Base-by-base conservation (phyloP, 2,329 filamentous ascomycete species). In the Lachnellula subtilissima region DNA sequence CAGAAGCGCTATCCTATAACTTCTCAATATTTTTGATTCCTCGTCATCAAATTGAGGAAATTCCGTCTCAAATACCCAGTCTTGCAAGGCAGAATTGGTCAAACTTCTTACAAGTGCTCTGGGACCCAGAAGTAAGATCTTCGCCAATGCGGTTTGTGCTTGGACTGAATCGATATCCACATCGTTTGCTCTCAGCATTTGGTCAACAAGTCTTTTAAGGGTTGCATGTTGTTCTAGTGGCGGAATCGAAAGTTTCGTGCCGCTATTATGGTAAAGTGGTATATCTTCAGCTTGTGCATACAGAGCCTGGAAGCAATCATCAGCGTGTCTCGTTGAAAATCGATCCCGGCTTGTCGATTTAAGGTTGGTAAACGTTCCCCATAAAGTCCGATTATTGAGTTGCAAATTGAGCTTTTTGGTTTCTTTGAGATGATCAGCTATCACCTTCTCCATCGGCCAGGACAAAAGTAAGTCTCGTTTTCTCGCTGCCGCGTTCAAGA, bases 51-150 rank as follows among this genome's bases (percentile, higher is more conserved):
- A 23, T 25, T 15, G 7, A 12, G 59, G 59, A 36, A 53, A 61
- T 7, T 52, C 53, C 2, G 52, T 53, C 14, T 57, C 54, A 28
- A 55, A 61, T 5, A 59, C 59, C 54, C 57, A 59, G 8, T 36
- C 39, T 32, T 28, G 45, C 15, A 61, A 19, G 2, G 49, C 52
- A 47, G 52, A 43, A 19, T 39, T 22, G 28, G 45, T 51, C 17
- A 60, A 40, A 5, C 54, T 43, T 14, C 49, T 23, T 4, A 59
- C 2, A 5, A 45, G 4, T 22, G 19, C 17, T 45, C 19, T 17
- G 11, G 42, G 42, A 11, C 19, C 19, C 12, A 45, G 42, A 12
- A 5, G 11, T 22, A 12, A 23, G 11, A 45, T 19, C n/a, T 5
- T 23, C 2, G 17, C 15, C 15, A 45, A 45, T 12, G 14, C n/a